These are phyloP conservation scores for Ampelocalamus luodianensis DNA, from an alignment of 176 grass and related monocot genomes.

Conservation along the genomic window DNA sequence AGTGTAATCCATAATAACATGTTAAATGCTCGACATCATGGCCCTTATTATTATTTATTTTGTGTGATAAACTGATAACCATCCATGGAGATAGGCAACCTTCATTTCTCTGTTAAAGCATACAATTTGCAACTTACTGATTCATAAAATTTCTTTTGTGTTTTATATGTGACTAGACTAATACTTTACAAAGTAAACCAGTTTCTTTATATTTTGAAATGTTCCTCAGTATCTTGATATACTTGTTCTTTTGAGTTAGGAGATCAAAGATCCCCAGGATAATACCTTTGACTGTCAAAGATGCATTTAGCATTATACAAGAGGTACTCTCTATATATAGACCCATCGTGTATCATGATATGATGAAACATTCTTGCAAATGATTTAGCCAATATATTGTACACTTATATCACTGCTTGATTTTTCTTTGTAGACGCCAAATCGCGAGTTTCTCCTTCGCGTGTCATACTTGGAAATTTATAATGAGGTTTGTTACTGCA, in stretches of 20 bases:
- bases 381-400: constrained; percentile 15
- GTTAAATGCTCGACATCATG: constrained; percentile 17
- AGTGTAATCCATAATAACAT: not conserved
- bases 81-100: constrained; percentile 15
- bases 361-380: not conserved
- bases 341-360: constrained; percentile 12
- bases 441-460: constrained; percentile 93
- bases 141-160: constrained; percentile 15
- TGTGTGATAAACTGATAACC: constrained; percentile 3
- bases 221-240: constrained; percentile 40
- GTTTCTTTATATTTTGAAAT: constrained; percentile 42
- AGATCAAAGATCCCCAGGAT: constrained; percentile 99
- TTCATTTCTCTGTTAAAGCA: constrained; percentile 27
- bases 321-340: constrained; percentile 64
- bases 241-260: constrained; percentile 58
- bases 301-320: constrained; percentile 99
- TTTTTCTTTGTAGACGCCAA: constrained; percentile 71
- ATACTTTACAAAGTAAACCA: not conserved
- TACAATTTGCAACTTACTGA: constrained; percentile 20
- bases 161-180: constrained; percentile 22
- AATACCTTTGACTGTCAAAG: constrained; percentile 99
- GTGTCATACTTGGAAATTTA: constrained; percentile 99
- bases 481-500: constrained; percentile 75
- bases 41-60: not conserved
- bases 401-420: constrained; percentile 30